Evolutionary conservation across 345 rosid species (phyloP), one percentile per base, ranked within the genome.

Genomic region (Melaleuca alternifolia): DNA sequence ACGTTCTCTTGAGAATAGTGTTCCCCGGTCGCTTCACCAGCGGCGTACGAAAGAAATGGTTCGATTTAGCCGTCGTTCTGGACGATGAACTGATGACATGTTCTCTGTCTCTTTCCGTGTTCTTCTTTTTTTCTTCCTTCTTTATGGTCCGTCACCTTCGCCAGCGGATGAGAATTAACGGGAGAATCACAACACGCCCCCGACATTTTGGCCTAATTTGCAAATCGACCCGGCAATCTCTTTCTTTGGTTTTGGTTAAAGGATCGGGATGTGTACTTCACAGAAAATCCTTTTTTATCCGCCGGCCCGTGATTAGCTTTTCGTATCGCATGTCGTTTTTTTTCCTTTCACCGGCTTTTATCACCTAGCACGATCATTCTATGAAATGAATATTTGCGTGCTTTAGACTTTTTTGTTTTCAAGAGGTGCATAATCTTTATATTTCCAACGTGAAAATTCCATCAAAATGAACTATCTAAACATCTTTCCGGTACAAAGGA

Each of bases 331-430:
- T 65, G 18, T 65, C 3, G 0, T 0, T 5, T 65, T 30, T 28
- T 30, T 33, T 30, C 30, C 13, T 51, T 51, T 11, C 23, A 65
- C 10, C 12, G 5, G 1, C 46, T 71, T 18, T 33, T 65, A 30
- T 65, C 57, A 8, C 10, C 9, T 2, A 4, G 3, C 20, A 18
- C 23, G 5, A 2, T 15, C 21, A 8, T 16, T 8, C 0, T 0
- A 33, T 1, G 1, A 1, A 20, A 33, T 71, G 8, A 16, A n/a
- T 59, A 14, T 13, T n/a, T 14, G 8, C 9, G 6, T 59, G 18
- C 18, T 6, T n/a, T 16, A 14, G 4, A 51, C 53, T 51, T 51
- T 14, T 51, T 51, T 1, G 14, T 14, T 13, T 6, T 59, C 1
- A 13, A 30, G 33, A 33, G 71, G 2, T 1, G 71, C 18, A n/a